Evolutionary conservation across 257 asterid species (phyloP).

Genomic region (Przewalskia tangutica): DNA sequence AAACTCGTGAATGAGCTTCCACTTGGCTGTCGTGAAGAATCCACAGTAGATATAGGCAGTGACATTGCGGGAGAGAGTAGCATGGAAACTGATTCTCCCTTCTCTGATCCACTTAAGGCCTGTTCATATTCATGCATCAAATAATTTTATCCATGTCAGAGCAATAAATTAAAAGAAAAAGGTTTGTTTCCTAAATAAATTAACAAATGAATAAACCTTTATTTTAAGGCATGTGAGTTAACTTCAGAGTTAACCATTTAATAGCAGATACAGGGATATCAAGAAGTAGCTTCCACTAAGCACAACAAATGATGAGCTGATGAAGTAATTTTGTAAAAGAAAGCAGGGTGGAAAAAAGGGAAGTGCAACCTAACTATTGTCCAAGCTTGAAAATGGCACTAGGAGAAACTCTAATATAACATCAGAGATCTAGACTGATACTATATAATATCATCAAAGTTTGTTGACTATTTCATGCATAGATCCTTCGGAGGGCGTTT

Average conservation of each 20-base stretch:
- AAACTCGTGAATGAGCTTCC: conserved; percentile 86
- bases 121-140: conserved; percentile 19
- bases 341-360: background rate
- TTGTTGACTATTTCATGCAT: background rate
- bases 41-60: conserved; percentile 48
- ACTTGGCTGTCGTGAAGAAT: conserved; percentile 54
- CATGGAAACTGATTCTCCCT: conserved; percentile 85
- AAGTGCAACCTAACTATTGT: background rate
- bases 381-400: background rate
- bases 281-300: background rate
- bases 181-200: background rate
- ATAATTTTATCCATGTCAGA: background rate
- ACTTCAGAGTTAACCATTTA: background rate
- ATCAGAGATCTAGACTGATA: background rate
- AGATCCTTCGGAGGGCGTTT: background rate
- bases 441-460: background rate
- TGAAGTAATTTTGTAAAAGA: background rate
- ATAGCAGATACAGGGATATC: background rate
- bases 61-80: conserved; percentile 72
- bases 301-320: background rate
- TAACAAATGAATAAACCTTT: background rate
- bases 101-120: conserved; percentile 78
- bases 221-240: background rate
- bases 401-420: background rate
- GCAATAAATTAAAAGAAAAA: background rate